Base-by-base conservation (phyloP, 371 early-diverging fungal genomes). In the Rhizopus arrhizus region DNA sequence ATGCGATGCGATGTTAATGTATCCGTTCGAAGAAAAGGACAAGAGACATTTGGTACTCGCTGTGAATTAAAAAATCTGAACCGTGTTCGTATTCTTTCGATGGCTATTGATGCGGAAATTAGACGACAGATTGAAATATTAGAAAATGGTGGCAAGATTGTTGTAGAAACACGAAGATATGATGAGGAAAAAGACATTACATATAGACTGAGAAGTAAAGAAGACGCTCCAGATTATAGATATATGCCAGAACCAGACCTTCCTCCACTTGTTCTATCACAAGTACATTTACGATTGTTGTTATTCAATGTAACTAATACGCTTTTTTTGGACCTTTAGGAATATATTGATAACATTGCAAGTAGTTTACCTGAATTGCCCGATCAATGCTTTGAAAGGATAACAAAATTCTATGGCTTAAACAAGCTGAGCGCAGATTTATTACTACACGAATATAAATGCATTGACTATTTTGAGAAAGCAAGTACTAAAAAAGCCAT, bases 221-320 rank as follows among this genome's bases (percentile, higher is more conserved):
- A 96, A 63, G 80, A 85, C 6, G 85, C 89, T 0, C 86, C 85
- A 0, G 96, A 96, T 69, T 95, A 96, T 68, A 80, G 95, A 51
- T 96, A 90, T 67, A 93, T 95, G 89, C 91, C 93, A n/a, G 96
- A 96, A 54, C 88, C 95, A 1, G 95, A 96, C 59, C 65, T 96
- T 12, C 94, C 96, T 5, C 70, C 76, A 12, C 66, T 90, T 3
- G 48, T 78, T 6, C 49, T 90, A 33, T 62, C 77, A 13, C 47
- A 73, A 22, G 77, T 87, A 34, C 53, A 52, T 7, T 8, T 13
- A 28, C 36, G 22, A 22, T 40, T 33, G 42, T 46, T 22, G 13
- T 33, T 0, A 6, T 52, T 52, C n/a, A 3, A 3, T 42, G 31
- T 22, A 22, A 22, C 22, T 22, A 22, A 22, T 22, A 22, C 22